Base-by-base conservation (phyloP, 2,329 filamentous ascomycete genomes). In the Metarhizium guizhouense region DNA sequence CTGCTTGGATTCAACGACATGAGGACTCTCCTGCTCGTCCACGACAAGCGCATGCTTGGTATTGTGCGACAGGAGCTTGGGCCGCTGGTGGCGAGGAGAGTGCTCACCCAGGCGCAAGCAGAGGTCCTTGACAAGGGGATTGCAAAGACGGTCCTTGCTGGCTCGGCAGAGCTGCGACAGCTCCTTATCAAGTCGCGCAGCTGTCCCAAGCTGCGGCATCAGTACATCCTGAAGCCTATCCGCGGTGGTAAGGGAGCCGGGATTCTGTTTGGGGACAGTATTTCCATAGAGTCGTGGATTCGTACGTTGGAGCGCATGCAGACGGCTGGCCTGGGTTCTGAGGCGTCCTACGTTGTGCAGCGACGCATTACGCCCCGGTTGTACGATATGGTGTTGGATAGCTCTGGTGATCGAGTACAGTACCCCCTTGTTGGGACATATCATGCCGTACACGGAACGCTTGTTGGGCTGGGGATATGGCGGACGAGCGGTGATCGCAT, bases 41-140 rank as follows among this genome's bases (percentile, higher is more conserved):
- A 75, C 53, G 73, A 75, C 59, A 75, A 75, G 56, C 67, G 73
- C 3, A 73, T 75, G 69, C 60, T 74, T 1, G 71, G 71, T 6
- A 65, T 75, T 11, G 57, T 75, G 4, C 64, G 59, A 34, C 66
- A 72, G 51, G 71, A 75, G 54, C 55, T 72, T 0, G 53, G 58
- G 5, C 18, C 47, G 0, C 54, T 74, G 6, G 56, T 68, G 5
- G 54, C 38, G 1, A 60, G 62, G 0, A 20, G 54, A 1, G 64
- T 67, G 1, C 52, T 74, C 5, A 69, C 64, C 0, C 14, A 56
- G 1, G 52, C 13, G 0, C 68, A 74, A 55, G 68, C 60, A 1
- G 43, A 54, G 3, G 54, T 53, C 4, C 58, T 72, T 6, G 56
- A 63, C 29, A 54, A 54, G 2, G 66, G 68, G 1, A 55, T 74